Evolutionary conservation across 495 filamentous ascomycete genomes (phyloP).

Genomic region (Annulohypoxylon maeteangense): DNA sequence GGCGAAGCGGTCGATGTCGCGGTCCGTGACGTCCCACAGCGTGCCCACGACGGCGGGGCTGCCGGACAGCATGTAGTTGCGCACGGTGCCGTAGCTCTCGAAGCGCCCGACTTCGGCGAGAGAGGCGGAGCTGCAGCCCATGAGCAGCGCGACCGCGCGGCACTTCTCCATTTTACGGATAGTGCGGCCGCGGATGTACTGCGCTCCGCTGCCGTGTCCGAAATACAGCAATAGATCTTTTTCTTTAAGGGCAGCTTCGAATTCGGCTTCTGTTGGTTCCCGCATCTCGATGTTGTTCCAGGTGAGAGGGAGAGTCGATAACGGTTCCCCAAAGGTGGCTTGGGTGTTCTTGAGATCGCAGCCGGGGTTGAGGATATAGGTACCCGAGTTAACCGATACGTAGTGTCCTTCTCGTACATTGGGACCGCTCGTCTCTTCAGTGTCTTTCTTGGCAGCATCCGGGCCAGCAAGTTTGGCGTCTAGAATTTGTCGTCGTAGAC

Average conservation of each 20-base stretch:
- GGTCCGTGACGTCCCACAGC: conserved; percentile 97
- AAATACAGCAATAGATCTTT: conserved; percentile 87
- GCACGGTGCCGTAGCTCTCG: conserved; percentile 86
- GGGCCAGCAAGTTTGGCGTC: conserved; percentile 44
- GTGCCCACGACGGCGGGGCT: conserved; percentile 85
- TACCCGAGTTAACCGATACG: conserved; percentile 69
- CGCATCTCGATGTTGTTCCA: conserved; percentile 76
- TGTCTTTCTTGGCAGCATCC: conserved; percentile 10
- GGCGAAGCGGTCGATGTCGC: conserved; percentile 93
- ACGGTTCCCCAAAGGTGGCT: conserved; percentile 70
- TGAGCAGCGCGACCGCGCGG: conserved; percentile 76
- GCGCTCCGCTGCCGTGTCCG: conserved; percentile 93
- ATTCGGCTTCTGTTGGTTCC: conserved; percentile 79
- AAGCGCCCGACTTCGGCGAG: conserved; percentile 86
- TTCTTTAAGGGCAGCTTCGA: conserved; percentile 68
- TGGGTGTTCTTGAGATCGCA: conserved; percentile 85
- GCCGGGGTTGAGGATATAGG: conserved; percentile 89
- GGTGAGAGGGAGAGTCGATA: conserved; percentile 59
- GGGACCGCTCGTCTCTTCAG: conserved; percentile 12
- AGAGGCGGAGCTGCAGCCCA: conserved; percentile 87
- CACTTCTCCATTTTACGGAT: conserved; percentile 80
- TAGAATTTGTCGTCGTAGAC: conserved; percentile 67
- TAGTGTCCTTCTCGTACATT: conserved; percentile 58
- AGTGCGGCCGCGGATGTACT: conserved; percentile 85
- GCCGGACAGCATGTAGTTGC: conserved; percentile 89